Evolutionary conservation across 345 rosid species (phyloP), one percentile per base, ranked within the genome.

Genomic region (Citrus reticulata): DNA sequence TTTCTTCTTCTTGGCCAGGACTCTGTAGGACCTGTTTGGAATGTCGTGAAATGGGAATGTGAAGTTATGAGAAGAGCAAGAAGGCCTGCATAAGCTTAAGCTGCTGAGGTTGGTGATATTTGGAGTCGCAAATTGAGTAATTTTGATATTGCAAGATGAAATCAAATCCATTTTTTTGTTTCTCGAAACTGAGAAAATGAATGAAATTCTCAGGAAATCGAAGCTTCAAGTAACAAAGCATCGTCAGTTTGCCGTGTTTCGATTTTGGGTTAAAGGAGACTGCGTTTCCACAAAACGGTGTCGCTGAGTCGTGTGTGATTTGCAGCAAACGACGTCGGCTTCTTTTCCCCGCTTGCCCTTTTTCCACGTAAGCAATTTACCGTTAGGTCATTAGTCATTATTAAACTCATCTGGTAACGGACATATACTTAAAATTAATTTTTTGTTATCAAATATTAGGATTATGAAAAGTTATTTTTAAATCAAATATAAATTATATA

Each of bases 1-100:
- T 25, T 59, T 86, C 86, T 87, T 87, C 87, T 88, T 88, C 90
- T 82, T 86, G 59, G 98, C 95, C 35, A 32, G 79, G 69, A 81
- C 81, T 42, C 58, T 20, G 19, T 40, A 32, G 63, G 77, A 79
- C 58, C 32, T 74, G 4, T 78, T 77, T 29, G 83, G 75, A 73
- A 24, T 68, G 80, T 46, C 57, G 49, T 42, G 79, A 81, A 77
- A 78, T 37, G 85, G 77, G 32, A 82, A 70, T 2, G 77, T 39
- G 29, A 86, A 72, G 78, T 69, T 69, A 5, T 59, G 71, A 51
- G 51, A 10, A 29, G 82, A 55, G 61, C 46, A 61, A 29, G 77
- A 79, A 70, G 72, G 73, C 69, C 40, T 72, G 77, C 37, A 39
- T 67, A 74, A 68, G 83, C 82, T 10, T 61, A 77, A 71, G 83